Conservation (phyloP, 1,284 basidiomycete genomes). For the Ceratobasidium sp. region DNA sequence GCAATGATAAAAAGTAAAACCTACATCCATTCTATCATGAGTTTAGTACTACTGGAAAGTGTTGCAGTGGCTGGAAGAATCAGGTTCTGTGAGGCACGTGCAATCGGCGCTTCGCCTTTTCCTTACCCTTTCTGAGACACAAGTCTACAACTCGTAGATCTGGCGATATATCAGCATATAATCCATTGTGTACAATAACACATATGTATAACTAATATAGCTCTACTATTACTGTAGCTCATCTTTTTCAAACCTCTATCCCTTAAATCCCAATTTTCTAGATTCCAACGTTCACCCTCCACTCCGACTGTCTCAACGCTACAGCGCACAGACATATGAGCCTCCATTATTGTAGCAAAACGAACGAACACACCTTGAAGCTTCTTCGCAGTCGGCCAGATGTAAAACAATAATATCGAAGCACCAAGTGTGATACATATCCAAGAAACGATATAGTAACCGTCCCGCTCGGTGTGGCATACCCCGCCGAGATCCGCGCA, state of each 20-base stretch:
- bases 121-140: too few species aligned
- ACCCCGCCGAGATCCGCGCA: conserved; percentile 83
- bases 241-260: too few species aligned
- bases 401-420: conserved; percentile 78
- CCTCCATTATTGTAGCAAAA: neutral
- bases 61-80: too few species aligned
- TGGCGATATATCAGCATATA: neutral
- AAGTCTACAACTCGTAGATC: neutral
- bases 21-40: too few species aligned
- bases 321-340: neutral
- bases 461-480: conserved; percentile 89
- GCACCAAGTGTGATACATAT: conserved; percentile 84
- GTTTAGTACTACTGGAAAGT: too few species aligned
- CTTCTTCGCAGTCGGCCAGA: conserved; percentile 85
- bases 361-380: conserved; percentile 79
- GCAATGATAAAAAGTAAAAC: too few species aligned
- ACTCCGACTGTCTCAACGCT: conserved; percentile 20
- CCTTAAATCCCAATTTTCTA: conserved; percentile 16
- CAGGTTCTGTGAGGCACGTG: too few species aligned
- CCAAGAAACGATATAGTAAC: conserved; percentile 89
- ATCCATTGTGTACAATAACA: neutral
- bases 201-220: conserved; percentile 1
- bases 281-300: conserved; percentile 23
- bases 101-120: too few species aligned
- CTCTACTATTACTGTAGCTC: neutral